These are phyloP conservation scores for Rehmannia glutinosa DNA, from an alignment of 257 asterid species.

Conservation along the genomic window DNA sequence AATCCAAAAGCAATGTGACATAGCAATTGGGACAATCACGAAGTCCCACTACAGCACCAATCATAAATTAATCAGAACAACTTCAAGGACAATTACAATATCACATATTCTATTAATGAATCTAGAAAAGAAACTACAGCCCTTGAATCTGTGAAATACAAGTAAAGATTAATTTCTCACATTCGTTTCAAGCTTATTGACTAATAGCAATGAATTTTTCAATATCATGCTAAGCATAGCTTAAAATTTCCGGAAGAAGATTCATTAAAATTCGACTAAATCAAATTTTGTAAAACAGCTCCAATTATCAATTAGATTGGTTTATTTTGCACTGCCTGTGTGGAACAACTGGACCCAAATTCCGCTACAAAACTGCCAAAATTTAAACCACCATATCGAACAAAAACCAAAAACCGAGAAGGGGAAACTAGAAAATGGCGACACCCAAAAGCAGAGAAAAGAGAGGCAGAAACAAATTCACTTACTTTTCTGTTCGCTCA, in stretches of 20 bases:
- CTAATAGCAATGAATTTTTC: background rate
- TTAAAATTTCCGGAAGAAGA: background rate
- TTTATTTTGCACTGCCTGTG: background rate
- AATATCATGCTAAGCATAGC: background rate
- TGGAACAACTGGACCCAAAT: background rate
- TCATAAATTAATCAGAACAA: background rate
- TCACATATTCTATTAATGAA: background rate
- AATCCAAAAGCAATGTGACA: background rate
- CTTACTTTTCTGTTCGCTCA: slow-evolving; percentile 65
- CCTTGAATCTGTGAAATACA: background rate
- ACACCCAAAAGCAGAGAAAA: too few relatives aligned
- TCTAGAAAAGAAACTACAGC: background rate
- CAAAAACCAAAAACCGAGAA: background rate
- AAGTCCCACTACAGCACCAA: background rate
- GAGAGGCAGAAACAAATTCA: background rate
- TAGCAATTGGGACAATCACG: background rate
- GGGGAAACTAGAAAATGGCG: too few relatives aligned
- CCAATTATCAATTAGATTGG: background rate
- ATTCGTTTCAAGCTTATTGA: background rate
- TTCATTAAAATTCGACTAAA: background rate
- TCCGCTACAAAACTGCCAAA: background rate
- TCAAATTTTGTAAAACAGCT: background rate
- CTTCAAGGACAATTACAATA: background rate
- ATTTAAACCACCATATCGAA: background rate
- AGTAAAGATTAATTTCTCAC: background rate